These are phyloP conservation scores for Aureobasidium sp. DNA, from an alignment of 2,329 filamentous ascomycete genomes.

Conservation along the genomic window DNA sequence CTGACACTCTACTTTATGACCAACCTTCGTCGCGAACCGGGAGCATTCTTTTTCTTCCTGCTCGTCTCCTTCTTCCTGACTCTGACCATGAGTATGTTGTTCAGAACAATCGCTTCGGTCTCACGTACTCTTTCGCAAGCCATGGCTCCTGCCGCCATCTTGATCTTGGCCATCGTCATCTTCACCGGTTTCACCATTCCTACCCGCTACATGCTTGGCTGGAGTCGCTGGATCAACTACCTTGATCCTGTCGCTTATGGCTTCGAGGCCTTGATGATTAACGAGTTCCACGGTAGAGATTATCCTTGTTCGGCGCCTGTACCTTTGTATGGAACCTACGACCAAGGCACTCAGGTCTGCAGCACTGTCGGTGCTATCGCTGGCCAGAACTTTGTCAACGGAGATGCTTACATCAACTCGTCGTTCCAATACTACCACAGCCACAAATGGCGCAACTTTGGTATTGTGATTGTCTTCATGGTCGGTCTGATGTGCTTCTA, in stretches of 20 bases:
- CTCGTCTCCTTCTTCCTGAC: conserved; percentile 68
- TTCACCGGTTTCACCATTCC: conserved; percentile 60
- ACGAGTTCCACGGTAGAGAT: conserved; percentile 61
- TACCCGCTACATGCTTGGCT: conserved; percentile 61
- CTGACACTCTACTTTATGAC: conserved; percentile 81
- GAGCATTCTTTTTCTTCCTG: conserved; percentile 79
- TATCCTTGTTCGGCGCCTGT: conserved; percentile 47
- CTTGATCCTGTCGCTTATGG: conserved; percentile 72
- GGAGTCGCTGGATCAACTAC: conserved; percentile 77
- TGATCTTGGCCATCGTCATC: conserved; percentile 59
- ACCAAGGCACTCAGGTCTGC: conserved; percentile 32
- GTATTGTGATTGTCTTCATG: conserved; percentile 41
- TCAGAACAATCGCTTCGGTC: conserved; percentile 70
- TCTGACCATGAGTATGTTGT: conserved; percentile 77
- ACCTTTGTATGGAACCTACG: conserved; percentile 35
- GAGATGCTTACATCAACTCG: conserved; percentile 31
- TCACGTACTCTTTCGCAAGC: conserved; percentile 60
- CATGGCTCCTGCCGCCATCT: conserved; percentile 48
- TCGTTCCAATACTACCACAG: conserved; percentile 28
- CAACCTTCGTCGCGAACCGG: conserved; percentile 65
- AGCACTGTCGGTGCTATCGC: conserved; percentile 36
- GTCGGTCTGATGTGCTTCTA: conserved; percentile 37
- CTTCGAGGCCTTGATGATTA: conserved; percentile 70
- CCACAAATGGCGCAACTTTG: conserved; percentile 44
- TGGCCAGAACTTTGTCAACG: conserved; percentile 33